These are phyloP conservation scores for Bipolaris cookei DNA, from an alignment of 2,329 filamentous ascomycete species.

Conservation along the genomic window DNA sequence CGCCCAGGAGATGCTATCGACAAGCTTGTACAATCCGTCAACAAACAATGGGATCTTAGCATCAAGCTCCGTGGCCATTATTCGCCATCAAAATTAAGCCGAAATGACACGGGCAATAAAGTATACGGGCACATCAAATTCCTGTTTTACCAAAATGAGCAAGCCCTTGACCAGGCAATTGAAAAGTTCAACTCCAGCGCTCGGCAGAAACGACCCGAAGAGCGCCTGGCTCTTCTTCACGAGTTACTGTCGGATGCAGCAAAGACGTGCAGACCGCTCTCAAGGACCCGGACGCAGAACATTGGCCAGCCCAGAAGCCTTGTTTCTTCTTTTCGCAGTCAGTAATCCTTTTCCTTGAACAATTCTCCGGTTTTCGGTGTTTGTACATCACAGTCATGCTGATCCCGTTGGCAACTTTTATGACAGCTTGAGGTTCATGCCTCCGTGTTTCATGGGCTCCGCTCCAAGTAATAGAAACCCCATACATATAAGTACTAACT, in stretches of 20 bases:
- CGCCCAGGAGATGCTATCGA: constrained; percentile 23
- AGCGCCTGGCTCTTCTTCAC: constrained; percentile 19
- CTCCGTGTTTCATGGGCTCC: not conserved
- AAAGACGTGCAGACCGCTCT: not conserved
- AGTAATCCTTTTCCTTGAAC: constrained; percentile 7
- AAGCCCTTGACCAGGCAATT: constrained; percentile 26
- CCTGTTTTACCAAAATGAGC: constrained; percentile 22
- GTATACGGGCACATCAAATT: constrained; percentile 25
- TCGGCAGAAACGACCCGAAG: not conserved
- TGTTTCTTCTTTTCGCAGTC: constrained; percentile 13
- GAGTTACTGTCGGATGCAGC: constrained; percentile 15
- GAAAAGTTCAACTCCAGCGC: constrained; percentile 24
- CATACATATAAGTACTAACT: constrained; percentile 4
- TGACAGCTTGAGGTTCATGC: not conserved
- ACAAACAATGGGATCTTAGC: constrained; percentile 31
- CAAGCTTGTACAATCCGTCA: constrained; percentile 25
- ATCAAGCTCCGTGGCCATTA: constrained; percentile 22
- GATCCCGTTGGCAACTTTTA: not conserved
- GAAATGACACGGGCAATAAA: constrained; percentile 17
- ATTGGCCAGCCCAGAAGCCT: constrained; percentile 16
- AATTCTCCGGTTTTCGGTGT: not conserved
- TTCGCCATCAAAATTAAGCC: constrained; percentile 28
- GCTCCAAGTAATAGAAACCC: not conserved
- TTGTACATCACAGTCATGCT: not conserved
- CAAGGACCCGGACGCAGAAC: constrained; percentile 8